A percentile compares a stretch with the other conserved stretches of the same genome.
Evolutionary conservation across 768 basidiomycete genomes (phyloP).

Genomic region (Termitomyces heimii): DNA sequence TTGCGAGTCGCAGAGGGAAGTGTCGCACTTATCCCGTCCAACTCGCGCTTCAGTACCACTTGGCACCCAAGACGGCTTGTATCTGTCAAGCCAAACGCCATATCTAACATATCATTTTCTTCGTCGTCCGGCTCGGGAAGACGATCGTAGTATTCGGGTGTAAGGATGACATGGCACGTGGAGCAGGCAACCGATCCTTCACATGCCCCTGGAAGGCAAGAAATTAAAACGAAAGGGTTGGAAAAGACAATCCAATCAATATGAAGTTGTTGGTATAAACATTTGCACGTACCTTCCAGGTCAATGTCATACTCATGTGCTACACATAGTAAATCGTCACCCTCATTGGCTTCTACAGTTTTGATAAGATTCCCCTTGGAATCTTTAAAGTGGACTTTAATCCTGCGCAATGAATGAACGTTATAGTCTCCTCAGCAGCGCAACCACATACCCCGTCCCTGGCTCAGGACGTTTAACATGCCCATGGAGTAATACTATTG

Average conservation of each 20-base stretch:
- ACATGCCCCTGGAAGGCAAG: constrained; percentile 68
- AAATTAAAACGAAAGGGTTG: background rate
- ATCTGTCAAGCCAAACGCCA: constrained; percentile 95
- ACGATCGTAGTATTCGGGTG: constrained; percentile 74
- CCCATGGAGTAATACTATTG: constrained; percentile 36
- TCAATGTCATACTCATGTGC: constrained; percentile 97
- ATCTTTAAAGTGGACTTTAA: constrained; percentile 90
- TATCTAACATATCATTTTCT: constrained; percentile 98
- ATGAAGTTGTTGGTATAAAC: background rate
- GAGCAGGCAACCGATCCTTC: constrained; percentile 97
- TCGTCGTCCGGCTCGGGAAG: constrained; percentile 95
- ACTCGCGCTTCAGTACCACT: constrained; percentile 67
- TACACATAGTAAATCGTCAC: constrained; percentile 85
- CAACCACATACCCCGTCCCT: constrained; percentile 55
- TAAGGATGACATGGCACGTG: constrained; percentile 91
- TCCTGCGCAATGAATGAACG: constrained; percentile 36
- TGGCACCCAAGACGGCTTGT: constrained; percentile 83
- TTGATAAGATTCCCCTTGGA: constrained; percentile 78
- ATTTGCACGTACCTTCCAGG: constrained; percentile 68
- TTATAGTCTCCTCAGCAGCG: background rate
- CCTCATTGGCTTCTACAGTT: constrained; percentile 89
- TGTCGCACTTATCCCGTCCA: constrained; percentile 82
- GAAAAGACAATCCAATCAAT: background rate
- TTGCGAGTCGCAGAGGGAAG: constrained; percentile 91
- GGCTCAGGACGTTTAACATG: constrained; percentile 52